phyloP scores from a whole-genome alignment of 331 rosid species.

The Prunus yedoensis region DNA sequence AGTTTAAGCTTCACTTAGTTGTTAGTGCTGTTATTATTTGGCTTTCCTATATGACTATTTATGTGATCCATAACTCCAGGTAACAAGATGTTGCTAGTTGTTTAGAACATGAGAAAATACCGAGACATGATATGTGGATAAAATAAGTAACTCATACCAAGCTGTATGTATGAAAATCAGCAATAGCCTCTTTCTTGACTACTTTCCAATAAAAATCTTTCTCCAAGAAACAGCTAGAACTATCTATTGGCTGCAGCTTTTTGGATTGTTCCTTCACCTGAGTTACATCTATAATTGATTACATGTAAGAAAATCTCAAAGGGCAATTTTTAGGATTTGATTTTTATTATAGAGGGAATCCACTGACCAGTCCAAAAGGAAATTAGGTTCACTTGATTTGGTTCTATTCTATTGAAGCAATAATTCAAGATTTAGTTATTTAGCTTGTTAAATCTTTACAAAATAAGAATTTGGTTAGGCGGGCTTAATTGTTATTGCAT shows the following conservation, averaged over 20 bases:
- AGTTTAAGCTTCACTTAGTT: not conserved
- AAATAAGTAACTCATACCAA: not conserved
- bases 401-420: not conserved
- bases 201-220: not conserved
- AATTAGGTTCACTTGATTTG: not conserved
- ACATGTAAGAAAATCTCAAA: not conserved
- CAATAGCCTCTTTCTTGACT: not conserved
- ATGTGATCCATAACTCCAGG: no score
- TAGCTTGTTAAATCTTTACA: not conserved
- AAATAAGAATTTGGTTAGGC: not conserved
- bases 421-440: not conserved
- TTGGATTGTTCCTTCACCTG: not conserved
- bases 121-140: no score
- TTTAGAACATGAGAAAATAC: not conserved
- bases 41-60: not conserved
- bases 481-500: not conserved
- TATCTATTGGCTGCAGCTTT: not conserved
- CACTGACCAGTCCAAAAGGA: not conserved
- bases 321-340: not conserved
- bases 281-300: not conserved
- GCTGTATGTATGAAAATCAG: not conserved
- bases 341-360: not conserved
- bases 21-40: not conserved
- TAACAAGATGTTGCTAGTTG: not conserved
- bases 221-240: not conserved